A percentile compares a stretch with the other conserved stretches of the same genome.
These are phyloP conservation scores for Asterionellopsis glacialis DNA, from an alignment of 108 stramenopile species.

Conservation along the genomic window DNA sequence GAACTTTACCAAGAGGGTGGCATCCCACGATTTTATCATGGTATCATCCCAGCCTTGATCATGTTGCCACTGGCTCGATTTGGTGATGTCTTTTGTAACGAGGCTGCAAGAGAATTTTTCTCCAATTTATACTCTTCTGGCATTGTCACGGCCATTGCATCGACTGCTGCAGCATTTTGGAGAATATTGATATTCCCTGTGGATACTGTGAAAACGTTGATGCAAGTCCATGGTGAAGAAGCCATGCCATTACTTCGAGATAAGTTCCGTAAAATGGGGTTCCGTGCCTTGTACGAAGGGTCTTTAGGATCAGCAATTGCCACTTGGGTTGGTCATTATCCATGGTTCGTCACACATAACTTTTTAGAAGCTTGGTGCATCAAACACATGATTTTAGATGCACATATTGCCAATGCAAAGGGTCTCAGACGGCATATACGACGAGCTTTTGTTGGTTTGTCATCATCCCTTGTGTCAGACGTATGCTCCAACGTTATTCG, in stretches of 20 bases:
- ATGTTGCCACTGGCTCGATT: constrained; percentile 80
- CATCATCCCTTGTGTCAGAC: constrained; percentile 66
- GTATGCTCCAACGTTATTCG: constrained; percentile 81
- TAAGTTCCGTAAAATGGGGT: constrained; percentile 55
- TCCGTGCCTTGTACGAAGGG: constrained; percentile 67
- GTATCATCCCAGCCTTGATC: constrained; percentile 60
- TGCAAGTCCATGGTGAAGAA: constrained; percentile 81
- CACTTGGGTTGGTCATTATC: constrained; percentile 82
- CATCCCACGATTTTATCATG: constrained; percentile 78
- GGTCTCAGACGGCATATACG: constrained; percentile 34
- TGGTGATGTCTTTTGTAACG: constrained; percentile 84
- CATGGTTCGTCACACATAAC: constrained; percentile 86
- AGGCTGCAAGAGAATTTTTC: constrained; percentile 37
- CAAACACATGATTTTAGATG: constrained; percentile 53
- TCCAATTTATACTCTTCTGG: constrained; percentile 20
- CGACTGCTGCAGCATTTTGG: constrained; percentile 68
- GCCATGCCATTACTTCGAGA: constrained; percentile 43
- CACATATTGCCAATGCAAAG: constrained; percentile 41
- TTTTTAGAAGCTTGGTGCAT: constrained; percentile 58
- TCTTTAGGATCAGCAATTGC: constrained; percentile 75
- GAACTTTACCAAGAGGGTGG: constrained; percentile 80
- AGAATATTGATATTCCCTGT: constrained; percentile 81
- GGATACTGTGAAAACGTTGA: constrained; percentile 83
- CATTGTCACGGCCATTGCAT: constrained; percentile 65
- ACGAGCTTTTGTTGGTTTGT: constrained; percentile 59